A percentile compares a stretch with the other conserved stretches of the same genome.
Conservation (phyloP, 1,284 basidiomycete species). For the Ustilago sp. region DNA sequence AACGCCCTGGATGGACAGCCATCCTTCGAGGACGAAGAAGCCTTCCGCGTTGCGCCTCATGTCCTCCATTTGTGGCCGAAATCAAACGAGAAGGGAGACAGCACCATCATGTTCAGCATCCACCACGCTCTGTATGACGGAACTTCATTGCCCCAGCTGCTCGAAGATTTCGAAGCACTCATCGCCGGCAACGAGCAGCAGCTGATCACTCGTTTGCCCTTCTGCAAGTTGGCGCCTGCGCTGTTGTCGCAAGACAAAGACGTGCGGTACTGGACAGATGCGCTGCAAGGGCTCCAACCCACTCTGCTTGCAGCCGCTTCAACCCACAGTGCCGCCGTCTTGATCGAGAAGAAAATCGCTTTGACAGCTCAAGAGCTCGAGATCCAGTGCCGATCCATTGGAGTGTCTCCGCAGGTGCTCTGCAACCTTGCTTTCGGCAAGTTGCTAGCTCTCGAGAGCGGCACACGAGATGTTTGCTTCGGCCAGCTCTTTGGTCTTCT, state of each 20-base stretch:
- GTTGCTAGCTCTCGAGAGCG: conserved; percentile 49
- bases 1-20: conserved; percentile 27
- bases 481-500: conserved; percentile 63
- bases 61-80: conserved; percentile 43
- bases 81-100: background rate
- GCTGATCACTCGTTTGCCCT: conserved; percentile 30
- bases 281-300: conserved; percentile 38
- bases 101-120: conserved; percentile 36
- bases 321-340: conserved; percentile 12
- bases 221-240: conserved; percentile 46
- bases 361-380: conserved; percentile 28
- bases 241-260: conserved; percentile 48
- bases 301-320: conserved; percentile 11
- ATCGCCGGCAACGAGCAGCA: conserved; percentile 2
- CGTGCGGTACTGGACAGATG: conserved; percentile 46
- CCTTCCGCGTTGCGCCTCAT: conserved; percentile 49
- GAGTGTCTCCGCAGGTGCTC: conserved; percentile 57
- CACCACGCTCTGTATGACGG: conserved; percentile 63
- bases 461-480: conserved; percentile 57
- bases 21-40: conserved; percentile 53
- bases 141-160: conserved; percentile 49
- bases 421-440: conserved; percentile 60
- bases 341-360: conserved; percentile 19
- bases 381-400: conserved; percentile 27
- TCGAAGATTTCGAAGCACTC: conserved; percentile 43